Base-by-base conservation (phyloP, 129 eudicot species). In the Chrysanthemum lavandulifolium region DNA sequence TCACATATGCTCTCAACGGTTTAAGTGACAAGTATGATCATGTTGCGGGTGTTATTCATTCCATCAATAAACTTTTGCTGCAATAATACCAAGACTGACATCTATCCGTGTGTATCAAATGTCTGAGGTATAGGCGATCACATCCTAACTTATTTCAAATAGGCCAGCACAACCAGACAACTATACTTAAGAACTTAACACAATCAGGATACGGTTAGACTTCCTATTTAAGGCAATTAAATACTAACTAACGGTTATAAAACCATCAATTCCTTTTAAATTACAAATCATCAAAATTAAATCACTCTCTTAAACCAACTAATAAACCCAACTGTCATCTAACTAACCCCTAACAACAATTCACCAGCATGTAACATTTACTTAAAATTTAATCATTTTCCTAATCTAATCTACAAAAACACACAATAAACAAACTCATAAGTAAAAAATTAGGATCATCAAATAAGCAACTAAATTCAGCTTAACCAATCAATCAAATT, bases 141-240 rank as follows among this genome's bases (percentile, higher is more conserved):
- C 50, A 61, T n/a, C 27, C 15, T 21, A 48, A 40, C 43, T 23
- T 50, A 11, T 50, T 19, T 72, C 68, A 60, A 19, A 40, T 13
- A 72, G 47, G 40, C 66, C 58, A 72, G 15, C 49, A 47, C 76
- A 47, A 19, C 21, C 21, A 19, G 21, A 19, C 21, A 19, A 48
- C 10, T 45, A 55, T 13, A 55, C 73, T 65, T 65, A 55, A 65
- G 65, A 54, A 14, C 40, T 66, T 65, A 56, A 47, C 23, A 75
- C 8, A 3, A 21, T 55, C 12, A 50, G 29, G 8, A n/a, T 67
- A 14, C 11, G 43, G 13, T 15, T 67, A 59, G 61, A 73, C 63
- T 61, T 69, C 29, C 4, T 47, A 61, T 70, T 61, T 69, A 54
- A 36, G 57, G 21, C 10, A 19, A 53, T 69, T 50, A 61, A 51